Base-by-base conservation (phyloP, 441 rosid species). In the Francoa sonchifolia region DNA sequence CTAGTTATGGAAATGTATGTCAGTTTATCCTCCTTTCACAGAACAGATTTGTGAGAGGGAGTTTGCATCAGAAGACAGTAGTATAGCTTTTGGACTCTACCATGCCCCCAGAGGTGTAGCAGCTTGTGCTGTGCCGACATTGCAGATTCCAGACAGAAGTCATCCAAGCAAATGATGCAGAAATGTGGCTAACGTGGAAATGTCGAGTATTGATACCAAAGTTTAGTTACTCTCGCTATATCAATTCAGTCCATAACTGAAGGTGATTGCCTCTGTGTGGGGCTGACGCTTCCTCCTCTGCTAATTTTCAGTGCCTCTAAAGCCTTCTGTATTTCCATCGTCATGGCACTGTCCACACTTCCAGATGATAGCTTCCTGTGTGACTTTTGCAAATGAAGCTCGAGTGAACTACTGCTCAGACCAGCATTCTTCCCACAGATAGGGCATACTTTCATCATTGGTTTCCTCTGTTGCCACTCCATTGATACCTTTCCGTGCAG, bases 281-380 rank as follows among this genome's bases (percentile, higher is more conserved):
- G 73, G 62, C 80, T 82, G 49, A 53, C 82, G 28, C 82, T 74
- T 18, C 82, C 87, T 19, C 83, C 67, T 32, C 83, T 59, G 54
- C 75, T 72, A 39, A 90, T 65, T 52, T 73, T 66, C 13, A 90
- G 81, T 11, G 94, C 93, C 7, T 76, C 83, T 53, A 90, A 54
- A 42, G 88, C 94, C 61, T 86, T 90, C 37, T 86, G 83, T 57
- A 86, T 90, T 54, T 86, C 99, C 93, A 83, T 76, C 14, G 67
- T 82, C 95, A 90, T 90, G 39, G 99, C 99, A 54, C 95, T 86
- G 63, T 86, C 95, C 12, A 90, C 99, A 19, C 99, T 86, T 42
- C 96, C 95, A 5, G 96, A 82, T 17, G 96, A 86, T 23, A 83
- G 57, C 59, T 69, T 76, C 68, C 67, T 82, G 63, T 90, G 99